Conservation (phyloP, 441 rosid species). For the Bruguiera hainesii region DNA sequence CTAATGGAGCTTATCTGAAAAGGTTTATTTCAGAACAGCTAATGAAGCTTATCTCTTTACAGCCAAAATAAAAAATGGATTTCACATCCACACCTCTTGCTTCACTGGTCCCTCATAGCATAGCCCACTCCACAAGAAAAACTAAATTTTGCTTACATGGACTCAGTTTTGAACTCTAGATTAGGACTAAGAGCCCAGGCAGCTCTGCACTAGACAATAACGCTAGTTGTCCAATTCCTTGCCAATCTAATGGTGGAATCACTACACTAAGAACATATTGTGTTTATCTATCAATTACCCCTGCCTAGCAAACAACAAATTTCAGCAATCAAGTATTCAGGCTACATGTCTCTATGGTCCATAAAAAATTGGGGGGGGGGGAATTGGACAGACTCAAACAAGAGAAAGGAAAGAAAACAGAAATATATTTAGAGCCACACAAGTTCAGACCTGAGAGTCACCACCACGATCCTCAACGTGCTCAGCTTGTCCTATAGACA, state of each 20-base stretch:
- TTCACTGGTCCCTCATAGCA: too few species aligned
- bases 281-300: not conserved
- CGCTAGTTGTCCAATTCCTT: not conserved
- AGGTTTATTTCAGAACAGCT: too few species aligned
- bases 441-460: constrained; percentile 51
- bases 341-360: not conserved
- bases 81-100: too few species aligned
- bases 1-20: too few species aligned
- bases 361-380: not conserved
- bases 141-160: too few species aligned
- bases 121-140: too few species aligned
- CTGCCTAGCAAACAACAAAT: not conserved
- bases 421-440: not conserved
- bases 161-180: too few species aligned
- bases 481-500: constrained; percentile 51
- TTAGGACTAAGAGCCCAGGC: too few species aligned
- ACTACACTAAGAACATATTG: not conserved
- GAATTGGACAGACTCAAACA: not conserved
- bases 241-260: not conserved
- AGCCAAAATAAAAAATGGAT: too few species aligned
- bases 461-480: constrained; percentile 46
- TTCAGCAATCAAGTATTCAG: not conserved
- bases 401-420: not conserved
- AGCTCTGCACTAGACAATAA: too few species aligned
- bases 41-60: too few species aligned